Evolutionary conservation across 306 rosid genomes (phyloP).

Genomic region (Alnus glutinosa): DNA sequence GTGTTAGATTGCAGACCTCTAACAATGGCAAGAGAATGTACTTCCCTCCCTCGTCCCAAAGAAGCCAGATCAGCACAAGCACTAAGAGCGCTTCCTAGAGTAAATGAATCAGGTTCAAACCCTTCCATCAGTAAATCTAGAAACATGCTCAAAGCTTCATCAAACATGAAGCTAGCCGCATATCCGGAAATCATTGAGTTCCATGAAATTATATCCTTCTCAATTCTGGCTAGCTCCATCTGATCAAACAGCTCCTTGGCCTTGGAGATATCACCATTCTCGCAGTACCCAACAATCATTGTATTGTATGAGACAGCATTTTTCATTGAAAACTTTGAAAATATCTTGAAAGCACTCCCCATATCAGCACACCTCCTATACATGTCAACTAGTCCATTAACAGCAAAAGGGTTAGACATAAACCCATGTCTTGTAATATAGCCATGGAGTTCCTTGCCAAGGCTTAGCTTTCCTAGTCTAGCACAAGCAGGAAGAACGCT

Average conservation of each 20-base stretch:
- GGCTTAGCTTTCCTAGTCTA: conserved; percentile 37
- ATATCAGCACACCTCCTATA: conserved; percentile 53
- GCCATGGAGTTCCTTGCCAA: conserved; percentile 57
- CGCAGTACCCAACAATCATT: conserved; percentile 57
- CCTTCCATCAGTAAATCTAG: conserved; percentile 39
- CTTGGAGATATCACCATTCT: conserved; percentile 37
- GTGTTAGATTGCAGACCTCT: conserved; percentile 49
- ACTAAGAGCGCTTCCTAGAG: conserved; percentile 55
- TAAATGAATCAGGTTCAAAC: conserved; percentile 49
- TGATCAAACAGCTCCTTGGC: conserved; percentile 53
- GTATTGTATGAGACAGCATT: conserved; percentile 47
- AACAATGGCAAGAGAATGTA: conserved; percentile 46
- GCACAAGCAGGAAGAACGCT: conserved; percentile 54
- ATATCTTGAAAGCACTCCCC: conserved; percentile 39
- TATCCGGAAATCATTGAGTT: conserved; percentile 59
- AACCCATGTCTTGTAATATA: conserved; percentile 41
- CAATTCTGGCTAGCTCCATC: conserved; percentile 34
- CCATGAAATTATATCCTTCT: conserved; percentile 49
- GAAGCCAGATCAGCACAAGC: conserved; percentile 46
- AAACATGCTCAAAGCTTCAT: conserved; percentile 45
- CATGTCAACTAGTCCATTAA: conserved; percentile 54
- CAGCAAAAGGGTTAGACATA: conserved; percentile 40
- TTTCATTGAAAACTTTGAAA: conserved; percentile 42
- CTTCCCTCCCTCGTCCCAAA: conserved; percentile 43
- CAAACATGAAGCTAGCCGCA: conserved; percentile 31